Percentiles rank a stretch among this genome's conserved stretches.
Conservation (phyloP, 1,139 yeast species). For the Taphrina flavorubra region DNA sequence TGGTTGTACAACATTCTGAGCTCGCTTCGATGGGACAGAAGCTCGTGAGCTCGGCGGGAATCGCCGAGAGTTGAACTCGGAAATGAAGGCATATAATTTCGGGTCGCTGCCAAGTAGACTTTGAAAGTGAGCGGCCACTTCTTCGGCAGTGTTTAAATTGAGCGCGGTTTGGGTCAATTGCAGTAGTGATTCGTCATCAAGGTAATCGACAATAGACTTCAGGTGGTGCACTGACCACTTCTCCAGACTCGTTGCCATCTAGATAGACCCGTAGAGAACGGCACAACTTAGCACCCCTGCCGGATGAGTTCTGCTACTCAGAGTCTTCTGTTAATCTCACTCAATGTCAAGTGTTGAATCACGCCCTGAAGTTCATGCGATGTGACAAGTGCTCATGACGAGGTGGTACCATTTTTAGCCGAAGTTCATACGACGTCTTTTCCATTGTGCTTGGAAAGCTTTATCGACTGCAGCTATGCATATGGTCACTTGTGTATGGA, state of each 20-base stretch:
- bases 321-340: too few relatives aligned
- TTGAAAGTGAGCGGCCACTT: conserved; percentile 19
- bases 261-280: too few relatives aligned
- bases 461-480: too few relatives aligned
- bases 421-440: background rate
- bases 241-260: conserved; percentile 9
- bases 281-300: too few relatives aligned
- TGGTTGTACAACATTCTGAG: conserved; percentile 10
- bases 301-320: too few relatives aligned
- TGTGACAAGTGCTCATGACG: background rate
- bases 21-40: conserved; percentile 26
- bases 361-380: too few relatives aligned
- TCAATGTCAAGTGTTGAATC: too few relatives aligned
- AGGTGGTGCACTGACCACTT: conserved; percentile 36
- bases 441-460: background rate
- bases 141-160: conserved; percentile 16
- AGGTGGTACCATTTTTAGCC: background rate
- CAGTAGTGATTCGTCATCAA: conserved; percentile 22
- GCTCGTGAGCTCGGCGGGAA: conserved; percentile 30
- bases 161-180: conserved; percentile 17
- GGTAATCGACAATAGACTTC: conserved; percentile 22
- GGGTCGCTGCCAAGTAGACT: conserved; percentile 34
- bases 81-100: conserved; percentile 14
- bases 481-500: too few relatives aligned
- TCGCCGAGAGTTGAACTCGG: conserved; percentile 27